phyloP scores from a whole-genome alignment of 495 filamentous ascomycete genomes.

The Monascus purpureus region DNA sequence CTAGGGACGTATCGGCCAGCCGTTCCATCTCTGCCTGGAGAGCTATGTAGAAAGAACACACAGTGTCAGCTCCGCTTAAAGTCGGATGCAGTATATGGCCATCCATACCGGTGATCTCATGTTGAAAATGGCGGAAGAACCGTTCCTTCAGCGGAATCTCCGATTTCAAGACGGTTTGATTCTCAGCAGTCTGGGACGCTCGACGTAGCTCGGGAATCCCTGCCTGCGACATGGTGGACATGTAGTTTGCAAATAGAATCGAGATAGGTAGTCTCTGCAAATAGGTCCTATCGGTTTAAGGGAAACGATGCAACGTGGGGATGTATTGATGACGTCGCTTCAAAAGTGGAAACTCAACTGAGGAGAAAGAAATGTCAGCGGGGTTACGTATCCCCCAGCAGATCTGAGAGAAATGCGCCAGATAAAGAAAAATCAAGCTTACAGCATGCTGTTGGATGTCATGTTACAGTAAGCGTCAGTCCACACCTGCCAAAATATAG shows the following conservation, averaged over 20 bases:
- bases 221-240: conserved; percentile 18
- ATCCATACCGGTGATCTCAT: conserved; percentile 49
- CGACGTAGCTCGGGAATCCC: conserved; percentile 18
- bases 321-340: conserved; percentile 16
- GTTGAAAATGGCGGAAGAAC: conserved; percentile 69
- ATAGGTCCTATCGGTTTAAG: neutral
- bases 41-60: conserved; percentile 18
- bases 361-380: no score
- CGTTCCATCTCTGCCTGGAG: conserved; percentile 48
- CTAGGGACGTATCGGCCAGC: conserved; percentile 33
- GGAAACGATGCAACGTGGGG: neutral
- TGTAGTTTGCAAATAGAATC: neutral
- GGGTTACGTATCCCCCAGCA: no score
- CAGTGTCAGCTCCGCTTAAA: neutral
- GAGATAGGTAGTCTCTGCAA: neutral
- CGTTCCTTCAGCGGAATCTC: conserved; percentile 47
- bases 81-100: no score
- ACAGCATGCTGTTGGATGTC: no score
- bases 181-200: conserved; percentile 19
- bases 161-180: conserved; percentile 24
- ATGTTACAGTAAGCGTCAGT: no score
- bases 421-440: no score
- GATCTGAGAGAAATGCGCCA: conserved; percentile 1
- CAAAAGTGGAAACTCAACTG: neutral
- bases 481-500: neutral